Evolutionary conservation across 2,329 filamentous ascomycete species (phyloP).

Genomic region (Colletotrichum scovillei): DNA sequence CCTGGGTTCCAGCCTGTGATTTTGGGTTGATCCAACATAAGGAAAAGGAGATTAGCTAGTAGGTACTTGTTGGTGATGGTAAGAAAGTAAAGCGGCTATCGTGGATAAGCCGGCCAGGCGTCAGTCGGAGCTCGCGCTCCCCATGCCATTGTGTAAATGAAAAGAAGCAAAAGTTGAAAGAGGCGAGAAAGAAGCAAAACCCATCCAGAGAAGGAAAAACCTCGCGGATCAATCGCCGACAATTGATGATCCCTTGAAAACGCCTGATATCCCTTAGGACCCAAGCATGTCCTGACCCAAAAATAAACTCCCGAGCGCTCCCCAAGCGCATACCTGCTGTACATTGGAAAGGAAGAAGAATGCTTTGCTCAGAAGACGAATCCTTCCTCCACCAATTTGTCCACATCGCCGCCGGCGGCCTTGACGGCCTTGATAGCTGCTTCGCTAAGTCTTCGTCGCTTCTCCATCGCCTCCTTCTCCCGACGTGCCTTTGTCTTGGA

Average conservation of each 20-base stretch:
- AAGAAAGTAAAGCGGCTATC: background rate
- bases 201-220: background rate
- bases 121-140: constrained; percentile 18
- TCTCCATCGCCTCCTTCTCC: constrained; percentile 88
- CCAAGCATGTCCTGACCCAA: constrained; percentile 6
- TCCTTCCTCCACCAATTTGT: constrained; percentile 62
- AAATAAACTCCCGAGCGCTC: constrained; percentile 23
- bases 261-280: constrained; percentile 13
- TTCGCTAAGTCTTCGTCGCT: constrained; percentile 75
- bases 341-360: background rate
- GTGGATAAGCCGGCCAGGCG: background rate
- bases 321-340: background rate
- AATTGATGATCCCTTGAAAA: constrained; percentile 18
- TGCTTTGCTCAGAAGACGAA: constrained; percentile 51
- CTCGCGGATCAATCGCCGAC: constrained; percentile 1
- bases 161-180: background rate
- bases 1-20: constrained; percentile 30
- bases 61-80: background rate
- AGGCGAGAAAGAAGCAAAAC: background rate
- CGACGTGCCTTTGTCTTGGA: constrained; percentile 94
- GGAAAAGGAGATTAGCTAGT: constrained; percentile 25
- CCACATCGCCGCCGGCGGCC: constrained; percentile 76
- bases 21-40: constrained; percentile 20
- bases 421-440: constrained; percentile 76
- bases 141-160: constrained; percentile 7